Evolutionary conservation across 2,329 filamentous ascomycete species (phyloP).

Genomic region (Aaosphaeria pasadenensis): DNA sequence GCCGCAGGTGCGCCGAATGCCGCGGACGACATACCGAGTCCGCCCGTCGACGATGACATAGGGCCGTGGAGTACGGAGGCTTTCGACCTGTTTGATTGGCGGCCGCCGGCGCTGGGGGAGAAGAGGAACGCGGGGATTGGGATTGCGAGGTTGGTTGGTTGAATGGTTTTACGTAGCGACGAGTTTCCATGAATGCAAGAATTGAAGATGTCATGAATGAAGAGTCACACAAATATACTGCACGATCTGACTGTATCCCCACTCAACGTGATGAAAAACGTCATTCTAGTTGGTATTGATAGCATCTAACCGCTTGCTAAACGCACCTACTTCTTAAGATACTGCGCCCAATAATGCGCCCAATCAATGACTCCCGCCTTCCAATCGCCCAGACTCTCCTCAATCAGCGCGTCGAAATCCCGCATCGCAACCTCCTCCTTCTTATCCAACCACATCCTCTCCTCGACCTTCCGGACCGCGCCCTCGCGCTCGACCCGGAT

Average conservation of each 20-base stretch:
- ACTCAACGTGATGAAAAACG: too few relatives aligned
- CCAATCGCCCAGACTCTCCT: slow-evolving; percentile 77
- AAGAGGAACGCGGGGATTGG: slow-evolving; percentile 4
- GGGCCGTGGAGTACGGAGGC: slow-evolving; percentile 70
- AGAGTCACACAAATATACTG: too few relatives aligned
- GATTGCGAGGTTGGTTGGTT: neutral
- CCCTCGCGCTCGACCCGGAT: slow-evolving; percentile 91
- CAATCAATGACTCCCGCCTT: slow-evolving; percentile 94
- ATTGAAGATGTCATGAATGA: too few relatives aligned
- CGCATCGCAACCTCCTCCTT: slow-evolving; percentile 88
- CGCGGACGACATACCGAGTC: slow-evolving; percentile 9
- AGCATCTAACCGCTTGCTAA: neutral
- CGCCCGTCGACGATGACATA: slow-evolving; percentile 45
- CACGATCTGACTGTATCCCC: too few relatives aligned
- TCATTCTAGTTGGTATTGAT: too few relatives aligned
- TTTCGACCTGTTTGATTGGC: slow-evolving; percentile 62
- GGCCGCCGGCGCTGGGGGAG: slow-evolving; percentile 43
- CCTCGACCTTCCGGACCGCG: slow-evolving; percentile 90
- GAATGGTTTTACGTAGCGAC: neutral
- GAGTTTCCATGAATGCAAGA: too few relatives aligned
- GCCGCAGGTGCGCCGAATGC: slow-evolving; percentile 1
- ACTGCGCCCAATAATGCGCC: slow-evolving; percentile 89
- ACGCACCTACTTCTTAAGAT: slow-evolving; percentile 61
- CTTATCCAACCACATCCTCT: slow-evolving; percentile 88
- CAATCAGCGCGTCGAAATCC: slow-evolving; percentile 84